phyloP scores from a whole-genome alignment of 2,329 filamentous ascomycete genomes.

The Paracoccidioides lutzii region DNA sequence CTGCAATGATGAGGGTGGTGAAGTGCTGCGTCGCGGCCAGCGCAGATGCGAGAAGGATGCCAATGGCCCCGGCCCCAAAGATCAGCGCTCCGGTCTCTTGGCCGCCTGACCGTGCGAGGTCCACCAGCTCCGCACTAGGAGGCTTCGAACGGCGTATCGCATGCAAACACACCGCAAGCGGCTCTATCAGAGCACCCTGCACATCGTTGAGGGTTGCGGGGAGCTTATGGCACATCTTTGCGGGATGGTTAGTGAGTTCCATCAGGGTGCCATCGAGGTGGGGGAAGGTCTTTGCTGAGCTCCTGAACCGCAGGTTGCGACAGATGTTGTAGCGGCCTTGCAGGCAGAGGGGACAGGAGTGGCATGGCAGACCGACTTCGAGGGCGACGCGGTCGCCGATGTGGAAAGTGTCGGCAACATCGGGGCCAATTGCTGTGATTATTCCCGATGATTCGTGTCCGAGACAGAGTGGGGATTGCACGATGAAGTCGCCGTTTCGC shows the following conservation, averaged over 20 bases:
- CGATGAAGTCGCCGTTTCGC: conserved; percentile 73
- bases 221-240: conserved; percentile 46
- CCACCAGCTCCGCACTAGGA: conserved; percentile 24
- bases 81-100: conserved; percentile 40
- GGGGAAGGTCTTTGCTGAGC: conserved; percentile 47
- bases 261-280: conserved; percentile 54
- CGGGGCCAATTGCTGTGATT: conserved; percentile 55
- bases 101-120: conserved; percentile 29
- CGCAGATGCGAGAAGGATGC: conserved; percentile 45
- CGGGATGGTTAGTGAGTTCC: conserved; percentile 49
- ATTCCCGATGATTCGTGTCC: conserved; percentile 68
- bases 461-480: conserved; percentile 69
- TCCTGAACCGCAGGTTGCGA: conserved; percentile 44
- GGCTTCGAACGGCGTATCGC: conserved; percentile 43
- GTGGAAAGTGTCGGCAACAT: conserved; percentile 44
- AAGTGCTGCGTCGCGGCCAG: conserved; percentile 44
- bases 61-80: conserved; percentile 50
- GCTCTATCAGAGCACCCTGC: conserved; percentile 47
- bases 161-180: conserved; percentile 48
- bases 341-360: conserved; percentile 43
- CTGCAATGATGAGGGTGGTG: conserved; percentile 44
- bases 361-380: conserved; percentile 81
- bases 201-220: conserved; percentile 41
- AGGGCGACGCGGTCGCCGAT: conserved; percentile 78
- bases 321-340: conserved; percentile 51